Base-by-base conservation (phyloP, 352 stramenopile species). In the Phytopythium sindhum region DNA sequence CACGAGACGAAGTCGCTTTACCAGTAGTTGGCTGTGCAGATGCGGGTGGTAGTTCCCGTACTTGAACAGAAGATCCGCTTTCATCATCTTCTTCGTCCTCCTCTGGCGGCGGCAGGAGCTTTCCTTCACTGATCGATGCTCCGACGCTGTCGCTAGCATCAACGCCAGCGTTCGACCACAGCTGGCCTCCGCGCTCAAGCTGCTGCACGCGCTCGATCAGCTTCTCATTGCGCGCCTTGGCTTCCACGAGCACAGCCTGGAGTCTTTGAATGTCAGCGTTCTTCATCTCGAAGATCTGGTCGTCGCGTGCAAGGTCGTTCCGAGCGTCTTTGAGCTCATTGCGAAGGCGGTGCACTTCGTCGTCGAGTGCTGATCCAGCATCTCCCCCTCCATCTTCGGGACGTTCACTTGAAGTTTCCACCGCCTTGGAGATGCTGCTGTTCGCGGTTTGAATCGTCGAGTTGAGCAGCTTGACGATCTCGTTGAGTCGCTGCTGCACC, bases 281-380 rank as follows among this genome's bases (percentile, higher is more conserved):
- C 44, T 95, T 93, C 76, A 91, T 88, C 59, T 92, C 82, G 57
- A 95, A 95, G 57, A 95, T 93, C 64, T 95, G 78, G 31, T 92
- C 84, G 51, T 95, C 84, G 52, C 82, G 79, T 1, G 72, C 71
- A 48, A 95, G 67, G 51, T 95, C 84, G 10, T 71, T 74, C 41
- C 88, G 88, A 6, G 85, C 82, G 41, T 77, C 68, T 31, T 86
- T 80, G 14, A 95, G 72, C 50, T 95, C 82, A 35, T 84, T 77
- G 1, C 63, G 60, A 23, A 91, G 57, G 19, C 74, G 73, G 19
- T 81, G 60, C 23, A 81, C 66, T 41, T 80, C 67, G 19, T 63
- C 24, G 19, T 74, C 66, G 0, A 57, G 41, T 33, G 45, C 48
- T 2, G 37, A 31, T 33, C 35, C 47, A 24, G 31, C 21, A 31